These are phyloP conservation scores for Teratosphaeria viscida DNA, from an alignment of 2,329 filamentous ascomycete genomes.

Conservation along the genomic window DNA sequence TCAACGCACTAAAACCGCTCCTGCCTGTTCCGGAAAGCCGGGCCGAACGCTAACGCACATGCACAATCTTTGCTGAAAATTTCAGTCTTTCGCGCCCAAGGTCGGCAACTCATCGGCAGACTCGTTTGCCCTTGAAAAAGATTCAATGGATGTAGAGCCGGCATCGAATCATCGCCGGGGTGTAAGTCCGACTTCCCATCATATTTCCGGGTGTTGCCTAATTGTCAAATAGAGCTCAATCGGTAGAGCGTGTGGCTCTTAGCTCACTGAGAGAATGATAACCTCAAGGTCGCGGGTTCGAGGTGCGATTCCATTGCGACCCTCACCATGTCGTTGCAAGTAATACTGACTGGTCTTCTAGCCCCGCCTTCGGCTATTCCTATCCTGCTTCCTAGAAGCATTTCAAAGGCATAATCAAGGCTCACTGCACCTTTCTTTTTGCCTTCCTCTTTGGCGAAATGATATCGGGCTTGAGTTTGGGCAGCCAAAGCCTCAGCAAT, in stretches of 20 bases:
- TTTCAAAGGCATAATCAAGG: conserved; percentile 4
- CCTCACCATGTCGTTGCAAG: neutral
- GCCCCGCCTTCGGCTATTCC: conserved; percentile 18
- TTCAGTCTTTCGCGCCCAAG: neutral
- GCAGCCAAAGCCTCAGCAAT: no score
- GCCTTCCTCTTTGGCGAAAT: neutral
- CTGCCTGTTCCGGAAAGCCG: neutral
- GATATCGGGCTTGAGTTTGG: no score
- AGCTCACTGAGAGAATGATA: conserved; percentile 1
- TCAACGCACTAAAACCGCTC: neutral
- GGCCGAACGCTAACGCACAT: neutral
- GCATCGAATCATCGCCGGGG: neutral
- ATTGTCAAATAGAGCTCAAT: conserved; percentile 32
- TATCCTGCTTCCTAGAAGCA: conserved; percentile 5
- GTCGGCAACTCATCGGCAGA: neutral
- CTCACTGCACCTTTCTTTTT: conserved; percentile 5
- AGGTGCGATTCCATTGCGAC: neutral
- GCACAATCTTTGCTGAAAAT: neutral
- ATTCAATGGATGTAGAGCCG: neutral
- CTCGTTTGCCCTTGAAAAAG: neutral
- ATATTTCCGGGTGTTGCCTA: neutral
- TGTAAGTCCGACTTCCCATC: neutral
- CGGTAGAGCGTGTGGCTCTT: conserved; percentile 23
- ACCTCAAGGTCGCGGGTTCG: conserved; percentile 17
- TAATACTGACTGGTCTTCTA: conserved; percentile 3